Evolutionary conservation across 306 rosid species (phyloP).

Genomic region (Clitoria ternatea): DNA sequence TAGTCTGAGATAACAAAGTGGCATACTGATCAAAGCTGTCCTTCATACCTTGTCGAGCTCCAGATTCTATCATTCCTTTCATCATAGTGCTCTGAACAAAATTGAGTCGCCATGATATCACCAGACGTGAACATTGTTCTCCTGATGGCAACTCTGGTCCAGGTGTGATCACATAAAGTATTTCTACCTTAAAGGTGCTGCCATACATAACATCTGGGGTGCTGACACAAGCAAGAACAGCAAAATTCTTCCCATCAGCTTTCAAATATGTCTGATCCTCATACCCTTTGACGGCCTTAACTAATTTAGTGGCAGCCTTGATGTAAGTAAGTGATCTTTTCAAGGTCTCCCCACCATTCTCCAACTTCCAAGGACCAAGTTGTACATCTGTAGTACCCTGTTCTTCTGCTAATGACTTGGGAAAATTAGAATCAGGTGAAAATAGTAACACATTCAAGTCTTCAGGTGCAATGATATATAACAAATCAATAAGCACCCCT

Average conservation of each 20-base stretch:
- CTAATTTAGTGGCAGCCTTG: conserved; percentile 71
- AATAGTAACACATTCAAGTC: conserved; percentile 68
- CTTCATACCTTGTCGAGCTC: conserved; percentile 89
- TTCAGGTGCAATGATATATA: conserved; percentile 57
- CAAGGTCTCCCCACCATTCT: conserved; percentile 41
- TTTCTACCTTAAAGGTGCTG: conserved; percentile 61
- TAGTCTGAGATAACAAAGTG: conserved; percentile 53
- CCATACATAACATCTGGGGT: conserved; percentile 95
- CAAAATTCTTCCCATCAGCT: conserved; percentile 76
- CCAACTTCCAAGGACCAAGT: conserved; percentile 67
- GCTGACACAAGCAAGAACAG: conserved; percentile 58
- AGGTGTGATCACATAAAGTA: conserved; percentile 75
- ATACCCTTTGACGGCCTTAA: conserved; percentile 69
- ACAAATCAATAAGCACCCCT: conserved; percentile 79
- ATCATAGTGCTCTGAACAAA: conserved; percentile 95
- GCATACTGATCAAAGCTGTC: conserved; percentile 79
- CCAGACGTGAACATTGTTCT: conserved; percentile 67
- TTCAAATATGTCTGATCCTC: conserved; percentile 85
- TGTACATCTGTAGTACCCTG: conserved; percentile 75
- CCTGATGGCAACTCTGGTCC: conserved; percentile 87
- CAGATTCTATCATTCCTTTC: conserved; percentile 94
- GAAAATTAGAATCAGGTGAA: conserved; percentile 56
- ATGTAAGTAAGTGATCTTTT: conserved; percentile 63
- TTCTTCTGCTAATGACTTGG: conserved; percentile 49
- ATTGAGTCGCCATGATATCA: conserved; percentile 86